Evolutionary conservation across 805 yeast genomes (phyloP), one percentile per base, ranked within the genome.

Genomic region (Kazachstania viticola): DNA sequence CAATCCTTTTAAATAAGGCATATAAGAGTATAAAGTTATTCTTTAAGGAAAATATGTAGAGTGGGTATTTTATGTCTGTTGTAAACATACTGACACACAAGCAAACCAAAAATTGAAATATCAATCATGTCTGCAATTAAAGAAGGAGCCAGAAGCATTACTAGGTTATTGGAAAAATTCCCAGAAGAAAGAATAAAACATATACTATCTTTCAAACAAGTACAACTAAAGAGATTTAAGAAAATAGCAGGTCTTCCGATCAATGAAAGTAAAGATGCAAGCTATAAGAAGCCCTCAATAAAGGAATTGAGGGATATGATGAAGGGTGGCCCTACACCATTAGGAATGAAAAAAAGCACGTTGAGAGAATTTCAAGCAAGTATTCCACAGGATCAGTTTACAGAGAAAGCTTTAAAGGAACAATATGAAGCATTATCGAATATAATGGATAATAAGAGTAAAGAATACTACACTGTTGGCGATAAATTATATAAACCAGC

Each of bases 401-500:
- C 62, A 41, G 71, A 61, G 36, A 71, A 60, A 12, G 56, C 65
- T 22, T 41, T 71, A 7, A 51, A 55, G 11, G 69, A 67, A 34
- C 88, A 79, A 51, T 69, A 69, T 38, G 59, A 61, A 32, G 67
- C 87, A 3, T 53, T 79, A 33, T 62, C 74, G 29, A 71, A 68
- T 41, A 54, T 79, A 36, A 65, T 67, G 35, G 68, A 65, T 34
- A 76, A 75, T 49, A 75, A 75, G 46, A 75, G 75, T 62, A 66
- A 63, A 45, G 68, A 69, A 36, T 73, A 73, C 47, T 81, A 80
- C 51, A 62, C 68, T 38, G 67, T 75, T 22, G 75, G 75, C 34
- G 79, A 73, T 27, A 79, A 79, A 49, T 56, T 85, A 41, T 56
- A 72, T 46, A 64, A 56, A 42, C 96, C 96, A n/a, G 75, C 77